Conservation (phyloP, 768 basidiomycete genomes). For the Roridomyces roridus region DNA sequence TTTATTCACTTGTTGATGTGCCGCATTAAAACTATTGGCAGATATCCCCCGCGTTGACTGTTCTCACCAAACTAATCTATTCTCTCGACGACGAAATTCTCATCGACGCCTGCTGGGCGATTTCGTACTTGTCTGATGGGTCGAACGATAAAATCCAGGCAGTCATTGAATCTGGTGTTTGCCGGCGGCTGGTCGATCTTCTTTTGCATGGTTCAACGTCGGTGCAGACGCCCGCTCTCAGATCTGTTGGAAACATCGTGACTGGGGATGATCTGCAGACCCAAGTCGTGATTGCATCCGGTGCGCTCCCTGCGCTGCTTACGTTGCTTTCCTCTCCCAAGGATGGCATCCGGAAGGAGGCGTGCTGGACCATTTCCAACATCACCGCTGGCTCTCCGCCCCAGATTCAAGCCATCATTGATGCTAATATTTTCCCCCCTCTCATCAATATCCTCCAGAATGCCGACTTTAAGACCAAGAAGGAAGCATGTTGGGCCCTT, state of each 20-base stretch:
- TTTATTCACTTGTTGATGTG: no score
- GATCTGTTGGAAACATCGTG: conserved; percentile 98
- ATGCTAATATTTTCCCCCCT: conserved; percentile 97
- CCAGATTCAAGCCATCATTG: conserved; percentile 97
- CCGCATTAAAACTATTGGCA: conserved; percentile 45
- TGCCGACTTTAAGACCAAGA: conserved; percentile 99
- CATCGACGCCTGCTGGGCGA: conserved; percentile 99
- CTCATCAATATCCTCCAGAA: conserved; percentile 97
- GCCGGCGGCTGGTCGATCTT: conserved; percentile 95
- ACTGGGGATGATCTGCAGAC: conserved; percentile 99
- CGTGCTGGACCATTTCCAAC: conserved; percentile 99
- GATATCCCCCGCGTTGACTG: conserved; percentile 97
- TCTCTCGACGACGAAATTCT: conserved; percentile 98
- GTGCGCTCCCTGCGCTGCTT: conserved; percentile 93
- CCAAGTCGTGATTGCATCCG: conserved; percentile 98
- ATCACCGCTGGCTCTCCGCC: conserved; percentile 96
- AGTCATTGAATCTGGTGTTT: conserved; percentile 98
- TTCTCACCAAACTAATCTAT: conserved; percentile 97
- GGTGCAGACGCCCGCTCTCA: conserved; percentile 97
- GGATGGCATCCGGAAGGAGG: conserved; percentile 99
- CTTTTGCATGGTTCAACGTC: conserved; percentile 95
- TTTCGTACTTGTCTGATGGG: conserved; percentile 98
- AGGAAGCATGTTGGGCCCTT: conserved; percentile 99
- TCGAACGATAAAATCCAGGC: conserved; percentile 99
- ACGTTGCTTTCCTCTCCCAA: conserved; percentile 94